Evolutionary conservation across 768 basidiomycete species (phyloP).

Genomic region (Lactarius akahatsu): DNA sequence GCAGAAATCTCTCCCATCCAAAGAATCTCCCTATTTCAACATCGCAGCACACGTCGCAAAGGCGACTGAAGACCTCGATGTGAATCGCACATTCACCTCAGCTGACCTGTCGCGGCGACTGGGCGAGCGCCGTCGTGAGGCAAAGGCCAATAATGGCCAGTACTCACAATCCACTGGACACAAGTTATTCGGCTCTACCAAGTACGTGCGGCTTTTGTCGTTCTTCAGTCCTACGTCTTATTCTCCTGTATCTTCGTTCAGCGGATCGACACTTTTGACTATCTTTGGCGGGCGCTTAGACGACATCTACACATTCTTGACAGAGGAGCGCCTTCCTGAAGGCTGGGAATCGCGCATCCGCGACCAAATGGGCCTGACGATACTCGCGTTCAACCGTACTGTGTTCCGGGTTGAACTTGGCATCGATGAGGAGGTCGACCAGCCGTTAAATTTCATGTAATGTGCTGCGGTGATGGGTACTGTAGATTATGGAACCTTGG

Average conservation of each 20-base stretch:
- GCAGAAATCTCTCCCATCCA: constrained; percentile 3
- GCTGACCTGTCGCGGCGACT: constrained; percentile 58
- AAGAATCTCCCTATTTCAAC: constrained; percentile 15
- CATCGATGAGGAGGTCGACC: constrained; percentile 34
- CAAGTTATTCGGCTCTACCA: constrained; percentile 62
- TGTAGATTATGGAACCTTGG: too few species aligned
- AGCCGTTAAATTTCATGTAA: constrained; percentile 15
- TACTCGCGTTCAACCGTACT: constrained; percentile 51
- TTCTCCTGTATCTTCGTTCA: constrained; percentile 30
- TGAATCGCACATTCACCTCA: constrained; percentile 45
- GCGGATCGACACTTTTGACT: constrained; percentile 60
- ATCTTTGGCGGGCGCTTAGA: constrained; percentile 66
- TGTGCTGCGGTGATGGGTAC: neutral
- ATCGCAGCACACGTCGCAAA: constrained; percentile 10
- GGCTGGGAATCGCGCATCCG: constrained; percentile 67
- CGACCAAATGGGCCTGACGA: constrained; percentile 56
- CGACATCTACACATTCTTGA: constrained; percentile 54
- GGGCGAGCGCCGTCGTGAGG: constrained; percentile 60
- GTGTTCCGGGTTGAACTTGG: constrained; percentile 35
- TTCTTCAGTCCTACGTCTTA: neutral
- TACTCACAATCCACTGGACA: constrained; percentile 53
- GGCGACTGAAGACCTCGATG: constrained; percentile 13
- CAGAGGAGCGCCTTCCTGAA: constrained; percentile 67
- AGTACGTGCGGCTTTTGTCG: constrained; percentile 44
- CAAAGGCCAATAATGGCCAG: constrained; percentile 51